Conservation (phyloP, 1,284 basidiomycete species). For the Sanghuangporus sanghuang region DNA sequence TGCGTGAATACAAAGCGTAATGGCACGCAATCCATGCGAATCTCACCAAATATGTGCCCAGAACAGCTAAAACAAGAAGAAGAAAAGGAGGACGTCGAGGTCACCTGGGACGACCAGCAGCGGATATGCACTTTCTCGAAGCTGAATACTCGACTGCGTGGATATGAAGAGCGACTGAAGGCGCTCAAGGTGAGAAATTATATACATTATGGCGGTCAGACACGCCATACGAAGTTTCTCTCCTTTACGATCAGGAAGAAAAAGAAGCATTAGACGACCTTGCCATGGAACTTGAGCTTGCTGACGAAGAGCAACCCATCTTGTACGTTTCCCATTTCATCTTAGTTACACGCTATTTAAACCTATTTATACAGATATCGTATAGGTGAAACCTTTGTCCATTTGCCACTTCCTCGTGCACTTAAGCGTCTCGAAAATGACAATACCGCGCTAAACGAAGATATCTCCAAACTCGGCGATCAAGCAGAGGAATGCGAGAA, state of each 20-base stretch:
- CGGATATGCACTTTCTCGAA: constrained; percentile 92
- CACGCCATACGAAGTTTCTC: not conserved
- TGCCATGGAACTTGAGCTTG: constrained; percentile 81
- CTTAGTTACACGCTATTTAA: not conserved
- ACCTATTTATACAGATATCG: constrained; percentile 59
- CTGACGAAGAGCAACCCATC: constrained; percentile 77
- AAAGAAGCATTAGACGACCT: constrained; percentile 93
- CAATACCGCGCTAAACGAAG: constrained; percentile 51
- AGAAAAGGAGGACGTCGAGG: constrained; percentile 80
- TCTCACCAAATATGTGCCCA: not conserved
- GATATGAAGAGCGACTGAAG: constrained; percentile 70
- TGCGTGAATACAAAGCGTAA: not conserved
- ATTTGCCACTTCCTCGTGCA: constrained; percentile 69
- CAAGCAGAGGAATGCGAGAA: constrained; percentile 71
- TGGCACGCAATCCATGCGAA: too few species aligned
- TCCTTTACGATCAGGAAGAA: constrained; percentile 56
- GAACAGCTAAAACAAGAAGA: constrained; percentile 68
- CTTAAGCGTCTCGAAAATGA: constrained; percentile 73
- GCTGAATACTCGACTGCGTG: constrained; percentile 74
- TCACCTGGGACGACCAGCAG: constrained; percentile 96
- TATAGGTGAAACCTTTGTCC: constrained; percentile 87
- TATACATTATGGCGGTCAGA: too few species aligned
- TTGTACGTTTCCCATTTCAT: constrained; percentile 42
- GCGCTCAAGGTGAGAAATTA: constrained; percentile 54
- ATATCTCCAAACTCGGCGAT: constrained; percentile 51